A percentile compares a stretch with the other conserved stretches of the same genome.
Conservation (phyloP, 2,329 filamentous ascomycete species). For the Diaporthe aspalathi region DNA sequence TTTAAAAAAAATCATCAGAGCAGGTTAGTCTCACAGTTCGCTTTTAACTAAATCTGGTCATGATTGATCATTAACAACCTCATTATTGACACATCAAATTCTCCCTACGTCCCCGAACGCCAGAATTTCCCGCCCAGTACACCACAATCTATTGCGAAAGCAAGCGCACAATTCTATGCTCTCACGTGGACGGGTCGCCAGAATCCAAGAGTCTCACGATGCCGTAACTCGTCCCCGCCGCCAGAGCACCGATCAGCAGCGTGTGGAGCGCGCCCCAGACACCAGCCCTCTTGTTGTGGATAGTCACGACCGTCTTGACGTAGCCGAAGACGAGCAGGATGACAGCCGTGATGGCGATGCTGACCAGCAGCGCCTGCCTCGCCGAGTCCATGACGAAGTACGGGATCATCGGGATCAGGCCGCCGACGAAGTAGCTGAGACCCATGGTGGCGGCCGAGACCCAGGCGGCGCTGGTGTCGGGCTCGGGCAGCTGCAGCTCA, state of each 20-base stretch:
- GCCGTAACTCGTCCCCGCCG: conserved; percentile 73
- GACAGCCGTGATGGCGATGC: conserved; percentile 69
- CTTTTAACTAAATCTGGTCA: too few relatives aligned
- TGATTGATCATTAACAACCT: too few relatives aligned
- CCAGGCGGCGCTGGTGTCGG: conserved; percentile 57
- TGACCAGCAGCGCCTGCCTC: conserved; percentile 65
- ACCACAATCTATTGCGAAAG: not conserved
- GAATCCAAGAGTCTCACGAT: conserved; percentile 69
- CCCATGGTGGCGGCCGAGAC: conserved; percentile 74
- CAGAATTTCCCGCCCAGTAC: not conserved
- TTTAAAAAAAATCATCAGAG: too few relatives aligned
- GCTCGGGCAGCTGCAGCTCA: conserved; percentile 61
- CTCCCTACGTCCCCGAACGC: not conserved
- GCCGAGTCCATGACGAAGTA: conserved; percentile 70
- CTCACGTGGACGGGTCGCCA: conserved; percentile 36
- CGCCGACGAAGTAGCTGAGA: conserved; percentile 76
- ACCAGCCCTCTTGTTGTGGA: conserved; percentile 63
- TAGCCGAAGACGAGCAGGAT: conserved; percentile 74
- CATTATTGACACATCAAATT: not conserved
- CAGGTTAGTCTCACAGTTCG: too few relatives aligned
- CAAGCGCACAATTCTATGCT: not conserved
- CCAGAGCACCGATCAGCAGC: conserved; percentile 71
- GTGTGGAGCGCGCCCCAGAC: conserved; percentile 73
- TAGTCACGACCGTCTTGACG: conserved; percentile 68
- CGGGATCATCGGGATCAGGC: conserved; percentile 76